These are phyloP conservation scores for Millerozyma acaciae DNA, from an alignment of 805 yeast species.

Conservation along the genomic window DNA sequence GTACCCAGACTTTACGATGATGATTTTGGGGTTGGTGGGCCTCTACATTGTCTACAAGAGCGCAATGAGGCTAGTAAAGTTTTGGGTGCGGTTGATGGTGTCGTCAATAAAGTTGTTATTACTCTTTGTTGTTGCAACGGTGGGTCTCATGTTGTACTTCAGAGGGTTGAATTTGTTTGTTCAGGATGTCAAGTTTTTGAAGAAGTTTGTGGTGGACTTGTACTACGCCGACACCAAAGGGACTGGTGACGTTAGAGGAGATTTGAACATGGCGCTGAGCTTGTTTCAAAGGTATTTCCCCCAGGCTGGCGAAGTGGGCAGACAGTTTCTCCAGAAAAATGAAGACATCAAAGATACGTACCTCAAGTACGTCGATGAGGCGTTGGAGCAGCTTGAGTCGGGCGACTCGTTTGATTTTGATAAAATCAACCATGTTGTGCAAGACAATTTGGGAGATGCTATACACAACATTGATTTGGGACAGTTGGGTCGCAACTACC, in stretches of 20 bases:
- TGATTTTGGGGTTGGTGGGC: conserved; percentile 10
- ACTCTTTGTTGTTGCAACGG: conserved; percentile 10
- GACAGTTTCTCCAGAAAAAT: neutral
- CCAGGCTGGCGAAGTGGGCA: conserved; percentile 2
- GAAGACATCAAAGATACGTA: conserved; percentile 17
- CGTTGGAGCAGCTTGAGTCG: conserved; percentile 7
- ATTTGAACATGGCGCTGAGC: conserved; percentile 3
- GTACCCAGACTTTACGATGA: conserved; percentile 18
- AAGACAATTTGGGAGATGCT: conserved; percentile 5
- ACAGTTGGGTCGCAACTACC: neutral
- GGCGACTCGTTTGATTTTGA: conserved; percentile 7
- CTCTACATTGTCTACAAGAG: conserved; percentile 18
- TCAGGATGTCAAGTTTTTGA: conserved; percentile 13
- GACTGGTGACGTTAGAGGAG: conserved; percentile 1
- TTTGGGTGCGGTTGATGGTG: conserved; percentile 21
- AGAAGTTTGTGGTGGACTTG: conserved; percentile 3
- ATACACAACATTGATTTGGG: neutral
- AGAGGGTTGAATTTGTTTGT: conserved; percentile 21
- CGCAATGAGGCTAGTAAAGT: conserved; percentile 11
- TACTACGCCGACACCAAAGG: neutral
- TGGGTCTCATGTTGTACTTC: conserved; percentile 15
- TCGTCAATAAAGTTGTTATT: conserved; percentile 16
- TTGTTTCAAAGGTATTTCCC: conserved; percentile 3
- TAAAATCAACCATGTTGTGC: conserved; percentile 5
- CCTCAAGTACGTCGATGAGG: conserved; percentile 11